phyloP scores from a whole-genome alignment of 345 rosid species.

The Jatropha curcas region DNA sequence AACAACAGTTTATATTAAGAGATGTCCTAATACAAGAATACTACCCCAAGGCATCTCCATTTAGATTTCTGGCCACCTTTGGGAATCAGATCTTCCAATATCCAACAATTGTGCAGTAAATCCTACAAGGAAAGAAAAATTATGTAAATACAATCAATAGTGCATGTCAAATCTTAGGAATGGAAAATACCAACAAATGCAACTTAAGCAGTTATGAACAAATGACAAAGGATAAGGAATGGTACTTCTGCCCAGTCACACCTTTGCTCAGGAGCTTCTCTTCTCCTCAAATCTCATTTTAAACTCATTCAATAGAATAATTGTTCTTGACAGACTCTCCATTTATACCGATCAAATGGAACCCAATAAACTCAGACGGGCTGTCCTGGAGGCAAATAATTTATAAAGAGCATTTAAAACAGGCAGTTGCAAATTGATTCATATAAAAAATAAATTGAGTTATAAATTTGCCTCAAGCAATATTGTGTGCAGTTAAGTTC shows the following conservation, averaged over 20 bases:
- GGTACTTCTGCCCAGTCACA: conserved; percentile 11
- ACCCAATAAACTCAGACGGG: conserved; percentile 52
- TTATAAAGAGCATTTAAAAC: background rate
- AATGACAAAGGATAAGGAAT: too few species aligned
- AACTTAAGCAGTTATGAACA: too few species aligned
- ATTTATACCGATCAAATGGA: conserved; percentile 47
- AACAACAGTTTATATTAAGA: background rate
- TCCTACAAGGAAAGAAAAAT: conserved; percentile 29
- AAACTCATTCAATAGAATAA: conserved; percentile 56
- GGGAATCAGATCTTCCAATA: conserved; percentile 47
- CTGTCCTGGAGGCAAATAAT: conserved; percentile 38
- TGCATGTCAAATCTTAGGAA: background rate
- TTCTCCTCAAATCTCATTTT: conserved; percentile 63
- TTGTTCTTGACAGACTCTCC: conserved; percentile 41
- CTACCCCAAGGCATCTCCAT: conserved; percentile 65
- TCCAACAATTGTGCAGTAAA: conserved; percentile 56
- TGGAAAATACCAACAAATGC: background rate
- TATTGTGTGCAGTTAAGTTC: too few species aligned
- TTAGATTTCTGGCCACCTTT: conserved; percentile 55
- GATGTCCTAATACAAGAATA: background rate
- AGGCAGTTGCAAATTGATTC: background rate
- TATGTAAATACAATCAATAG: background rate
- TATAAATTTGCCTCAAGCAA: background rate
- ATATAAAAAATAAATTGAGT: too few species aligned
- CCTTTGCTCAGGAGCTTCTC: conserved; percentile 64